Evolutionary conservation across 352 stramenopile species (phyloP).

Genomic region (Phytophthora cryptogea): DNA sequence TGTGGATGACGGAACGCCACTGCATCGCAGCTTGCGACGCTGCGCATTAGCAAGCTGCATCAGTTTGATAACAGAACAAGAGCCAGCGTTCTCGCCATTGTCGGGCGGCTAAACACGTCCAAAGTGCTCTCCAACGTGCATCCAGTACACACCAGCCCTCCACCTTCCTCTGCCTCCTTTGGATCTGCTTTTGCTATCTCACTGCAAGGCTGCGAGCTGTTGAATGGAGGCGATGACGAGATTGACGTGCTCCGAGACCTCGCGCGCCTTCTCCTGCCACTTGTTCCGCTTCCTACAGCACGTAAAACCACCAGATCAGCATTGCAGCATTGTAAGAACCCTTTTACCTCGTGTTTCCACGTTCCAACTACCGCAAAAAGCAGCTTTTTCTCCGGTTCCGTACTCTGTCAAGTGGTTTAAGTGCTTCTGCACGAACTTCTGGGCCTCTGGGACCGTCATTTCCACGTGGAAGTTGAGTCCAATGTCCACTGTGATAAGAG

Average conservation of each 20-base stretch:
- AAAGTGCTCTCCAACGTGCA: neutral
- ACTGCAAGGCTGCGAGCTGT: constrained; percentile 70
- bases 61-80: neutral
- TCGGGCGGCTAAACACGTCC: constrained; percentile 1
- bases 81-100: neutral
- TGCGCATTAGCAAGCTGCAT: neutral
- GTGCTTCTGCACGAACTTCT: constrained; percentile 57
- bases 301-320: neutral
- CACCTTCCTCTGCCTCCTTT: neutral
- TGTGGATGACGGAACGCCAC: no score
- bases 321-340: neutral
- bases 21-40: no score
- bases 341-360: no score
- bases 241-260: constrained; percentile 77
- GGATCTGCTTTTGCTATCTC: constrained; percentile 10
- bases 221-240: constrained; percentile 77
- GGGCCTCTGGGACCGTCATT: constrained; percentile 72
- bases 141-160: no score
- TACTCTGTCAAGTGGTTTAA: constrained; percentile 58
- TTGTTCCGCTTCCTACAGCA: constrained; percentile 55
- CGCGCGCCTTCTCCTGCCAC: constrained; percentile 72
- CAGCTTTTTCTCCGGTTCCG: neutral
- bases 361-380: no score
- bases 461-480: constrained; percentile 79
- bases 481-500: constrained; percentile 69